These are phyloP conservation scores for Xylariaceae sp. DNA, from an alignment of 2,329 filamentous ascomycete genomes.

Conservation along the genomic window DNA sequence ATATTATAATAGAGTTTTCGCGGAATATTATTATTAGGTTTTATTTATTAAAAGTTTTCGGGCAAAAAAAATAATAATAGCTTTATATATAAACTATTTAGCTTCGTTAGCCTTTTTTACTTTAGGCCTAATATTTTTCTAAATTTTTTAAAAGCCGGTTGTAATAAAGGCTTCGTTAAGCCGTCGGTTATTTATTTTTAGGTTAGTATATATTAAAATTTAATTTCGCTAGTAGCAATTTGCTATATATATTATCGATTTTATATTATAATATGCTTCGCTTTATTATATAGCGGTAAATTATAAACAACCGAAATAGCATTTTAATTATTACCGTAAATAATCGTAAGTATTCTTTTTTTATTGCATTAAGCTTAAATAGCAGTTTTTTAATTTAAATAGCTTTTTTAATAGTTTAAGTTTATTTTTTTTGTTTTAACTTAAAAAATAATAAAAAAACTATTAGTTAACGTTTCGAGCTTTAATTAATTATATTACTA, in stretches of 20 bases:
- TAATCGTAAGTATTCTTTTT: background rate
- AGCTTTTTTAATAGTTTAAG: background rate
- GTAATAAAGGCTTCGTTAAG: background rate
- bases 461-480: background rate
- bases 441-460: background rate
- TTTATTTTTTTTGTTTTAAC: background rate
- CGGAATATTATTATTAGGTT: background rate
- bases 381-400: background rate
- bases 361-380: background rate
- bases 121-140: background rate
- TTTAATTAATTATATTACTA: background rate
- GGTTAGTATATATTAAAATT: background rate
- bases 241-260: background rate
- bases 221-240: background rate
- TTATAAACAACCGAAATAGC: background rate
- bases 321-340: background rate
- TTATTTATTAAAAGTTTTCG: background rate
- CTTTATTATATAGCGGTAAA: background rate
- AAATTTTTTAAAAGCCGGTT: background rate
- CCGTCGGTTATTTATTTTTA: background rate
- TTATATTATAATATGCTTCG: background rate
- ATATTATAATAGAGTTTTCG: background rate
- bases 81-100: background rate
- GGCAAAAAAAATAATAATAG: too few species aligned
- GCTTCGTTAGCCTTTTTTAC: background rate